phyloP scores from a whole-genome alignment of 2,329 filamentous ascomycete species.

The Aspergillus sp. region DNA sequence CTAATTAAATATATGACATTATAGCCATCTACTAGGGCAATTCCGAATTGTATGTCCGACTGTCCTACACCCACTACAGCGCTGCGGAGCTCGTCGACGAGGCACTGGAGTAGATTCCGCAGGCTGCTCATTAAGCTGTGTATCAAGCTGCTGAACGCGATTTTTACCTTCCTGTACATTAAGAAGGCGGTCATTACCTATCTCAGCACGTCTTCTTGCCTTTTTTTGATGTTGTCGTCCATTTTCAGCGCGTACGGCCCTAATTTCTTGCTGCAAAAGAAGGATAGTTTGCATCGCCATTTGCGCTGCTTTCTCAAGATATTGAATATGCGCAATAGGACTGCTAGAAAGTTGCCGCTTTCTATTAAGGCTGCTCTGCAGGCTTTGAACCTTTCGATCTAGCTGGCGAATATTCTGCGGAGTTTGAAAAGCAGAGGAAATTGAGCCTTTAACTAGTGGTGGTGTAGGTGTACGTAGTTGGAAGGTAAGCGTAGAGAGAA shows the following conservation, averaged over 20 bases:
- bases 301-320: neutral
- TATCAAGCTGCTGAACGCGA: slow-evolving; percentile 3
- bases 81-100: neutral
- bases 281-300: neutral
- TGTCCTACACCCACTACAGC: neutral
- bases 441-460: neutral
- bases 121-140: neutral
- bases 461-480: neutral
- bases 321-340: neutral
- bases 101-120: neutral
- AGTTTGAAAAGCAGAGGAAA: slow-evolving; percentile 2
- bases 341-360: neutral
- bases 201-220: neutral
- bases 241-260: neutral
- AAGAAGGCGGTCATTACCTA: neutral
- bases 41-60: neutral
- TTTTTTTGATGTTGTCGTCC: neutral
- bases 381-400: neutral
- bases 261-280: neutral
- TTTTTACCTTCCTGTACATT: neutral
- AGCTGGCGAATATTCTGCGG: neutral
- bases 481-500: neutral
- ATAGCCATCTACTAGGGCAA: neutral
- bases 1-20: neutral
- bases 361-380: neutral